These are phyloP conservation scores for Parietaria judaica DNA, from an alignment of 306 rosid genomes.

Conservation along the genomic window DNA sequence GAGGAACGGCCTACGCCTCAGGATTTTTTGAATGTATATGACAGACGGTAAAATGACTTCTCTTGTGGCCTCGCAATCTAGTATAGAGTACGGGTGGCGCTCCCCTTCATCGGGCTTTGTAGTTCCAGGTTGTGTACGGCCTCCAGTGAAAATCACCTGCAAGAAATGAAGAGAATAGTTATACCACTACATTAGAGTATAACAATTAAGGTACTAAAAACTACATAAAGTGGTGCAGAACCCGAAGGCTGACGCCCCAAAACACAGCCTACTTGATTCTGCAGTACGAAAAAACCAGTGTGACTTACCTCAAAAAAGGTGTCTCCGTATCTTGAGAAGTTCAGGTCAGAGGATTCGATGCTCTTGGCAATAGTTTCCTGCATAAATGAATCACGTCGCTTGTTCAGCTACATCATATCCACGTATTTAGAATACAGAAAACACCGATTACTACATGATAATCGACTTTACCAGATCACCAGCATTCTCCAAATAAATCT, in stretches of 20 bases:
- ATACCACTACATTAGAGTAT: no score
- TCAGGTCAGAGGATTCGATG: slow-evolving; percentile 82
- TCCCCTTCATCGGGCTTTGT: slow-evolving; percentile 99
- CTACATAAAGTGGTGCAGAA: no score
- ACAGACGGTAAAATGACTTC: slow-evolving; percentile 84
- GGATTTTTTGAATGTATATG: slow-evolving; percentile 84
- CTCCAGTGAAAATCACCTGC: slow-evolving; percentile 96
- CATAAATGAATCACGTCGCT: slow-evolving; percentile 17
- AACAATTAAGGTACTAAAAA: no score
- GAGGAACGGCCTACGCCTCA: slow-evolving; percentile 92
- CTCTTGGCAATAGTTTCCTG: slow-evolving; percentile 88
- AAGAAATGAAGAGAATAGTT: neutral
- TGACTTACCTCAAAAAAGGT: slow-evolving; percentile 76
- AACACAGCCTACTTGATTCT: no score
- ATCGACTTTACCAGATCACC: slow-evolving; percentile 88
- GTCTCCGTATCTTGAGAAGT: slow-evolving; percentile 99
- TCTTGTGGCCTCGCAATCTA: slow-evolving; percentile 77
- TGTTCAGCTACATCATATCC: neutral
- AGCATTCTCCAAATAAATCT: slow-evolving; percentile 99
- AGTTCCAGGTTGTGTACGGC: slow-evolving; percentile 99
- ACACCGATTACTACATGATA: neutral
- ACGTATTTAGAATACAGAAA: neutral
- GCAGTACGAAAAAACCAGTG: no score
- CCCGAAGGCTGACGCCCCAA: no score
- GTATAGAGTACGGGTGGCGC: slow-evolving; percentile 86